Evolutionary conservation across 164 flowering plant genomes (phyloP), one percentile per base, ranked within the genome.

Genomic region (Annona squamosa): DNA sequence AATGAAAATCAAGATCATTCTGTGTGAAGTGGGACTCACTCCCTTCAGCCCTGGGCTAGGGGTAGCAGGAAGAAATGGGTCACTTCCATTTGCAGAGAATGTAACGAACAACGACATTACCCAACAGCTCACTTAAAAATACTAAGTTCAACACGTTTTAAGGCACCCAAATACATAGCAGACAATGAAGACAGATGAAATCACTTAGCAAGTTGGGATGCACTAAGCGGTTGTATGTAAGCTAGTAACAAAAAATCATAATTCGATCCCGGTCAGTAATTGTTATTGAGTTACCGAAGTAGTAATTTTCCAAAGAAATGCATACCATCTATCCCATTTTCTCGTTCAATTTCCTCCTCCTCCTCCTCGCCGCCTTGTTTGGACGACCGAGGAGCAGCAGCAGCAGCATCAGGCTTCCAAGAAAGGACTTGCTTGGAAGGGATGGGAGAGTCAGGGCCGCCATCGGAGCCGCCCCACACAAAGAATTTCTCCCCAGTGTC

Each of bases 401-500:
- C 59, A 16, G 17, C 59, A 1, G 9, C 13, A 52, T 0, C 59
- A 0, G 89, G 85, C 13, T 79, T 85, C 89, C 88, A 85, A 0
- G 81, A 73, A 52, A 88, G 82, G 43, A 86, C 79, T 56, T 84
- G 80, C 64, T 82, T 78, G 18, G 87, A 72, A 71, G 86, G 87
- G 12, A 82, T 44, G 1, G 76, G 76, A 46, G 79, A 62, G 9
- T 79, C 80, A 45, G 77, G 37, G 17, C 56, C 37, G 12, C 57
- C 71, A 37, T 63, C 73, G 37, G 16, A 79, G 19, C 81, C 87
- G 12, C 90, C 88, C 88, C 88, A 86, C 46, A 87, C 85, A 6
- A 85, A 83, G 74, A 82, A 71, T 65, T 76, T 83, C 46, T 85
- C 85, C 4, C 90, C 88, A 6, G 84, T 84, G 17, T 78, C 84